phyloP scores from a whole-genome alignment of 768 basidiomycete genomes.

The Boletus bicolor region DNA sequence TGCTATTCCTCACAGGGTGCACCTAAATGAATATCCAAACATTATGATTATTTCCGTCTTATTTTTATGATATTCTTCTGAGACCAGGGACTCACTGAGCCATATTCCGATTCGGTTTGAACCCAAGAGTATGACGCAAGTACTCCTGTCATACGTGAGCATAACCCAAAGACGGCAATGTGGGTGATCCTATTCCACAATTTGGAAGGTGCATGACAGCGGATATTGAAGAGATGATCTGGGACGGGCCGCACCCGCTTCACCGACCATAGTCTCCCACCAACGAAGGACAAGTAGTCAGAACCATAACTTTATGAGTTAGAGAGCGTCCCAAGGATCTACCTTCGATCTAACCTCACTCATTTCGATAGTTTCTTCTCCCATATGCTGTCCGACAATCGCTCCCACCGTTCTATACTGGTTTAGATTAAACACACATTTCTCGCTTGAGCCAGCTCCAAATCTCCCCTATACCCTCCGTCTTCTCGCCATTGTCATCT shows the following conservation, averaged over 20 bases:
- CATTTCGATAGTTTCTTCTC: not conserved
- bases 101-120: too few species aligned
- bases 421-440: slow-evolving; percentile 18
- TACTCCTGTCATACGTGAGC: too few species aligned
- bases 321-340: not conserved
- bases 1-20: too few species aligned
- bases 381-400: not conserved
- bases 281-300: not conserved
- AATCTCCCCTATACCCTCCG: slow-evolving; percentile 20
- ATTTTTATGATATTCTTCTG: too few species aligned
- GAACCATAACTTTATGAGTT: not conserved
- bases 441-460: slow-evolving; percentile 28
- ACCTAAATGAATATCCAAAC: too few species aligned
- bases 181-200: too few species aligned
- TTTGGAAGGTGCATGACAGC: too few species aligned
- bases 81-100: too few species aligned
- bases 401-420: not conserved
- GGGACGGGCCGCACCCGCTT: not conserved
- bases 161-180: too few species aligned
- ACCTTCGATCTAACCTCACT: not conserved
- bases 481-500: slow-evolving; percentile 5
- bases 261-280: not conserved
- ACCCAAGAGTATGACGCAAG: too few species aligned
- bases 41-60: too few species aligned
- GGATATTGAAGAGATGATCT: too few species aligned